Percentiles rank a stretch among this genome's conserved stretches.
Evolutionary conservation across 1,284 basidiomycete genomes (phyloP).

Genomic region (Leccinum subrobustum): DNA sequence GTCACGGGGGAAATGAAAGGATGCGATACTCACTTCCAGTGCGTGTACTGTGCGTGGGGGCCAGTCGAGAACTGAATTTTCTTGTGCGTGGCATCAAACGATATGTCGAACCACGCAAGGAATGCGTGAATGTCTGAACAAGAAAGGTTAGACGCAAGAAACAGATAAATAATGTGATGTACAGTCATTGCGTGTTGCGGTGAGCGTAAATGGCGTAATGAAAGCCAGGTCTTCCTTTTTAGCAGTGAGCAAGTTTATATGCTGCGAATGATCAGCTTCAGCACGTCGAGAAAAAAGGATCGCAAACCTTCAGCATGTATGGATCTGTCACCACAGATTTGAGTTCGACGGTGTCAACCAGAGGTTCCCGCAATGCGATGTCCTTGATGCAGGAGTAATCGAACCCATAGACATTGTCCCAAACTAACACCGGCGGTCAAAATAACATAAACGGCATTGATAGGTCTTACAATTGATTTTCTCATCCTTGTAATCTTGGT

Average conservation of each 20-base stretch:
- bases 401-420: slow-evolving; percentile 99
- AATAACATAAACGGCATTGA: slow-evolving; percentile 1
- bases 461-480: slow-evolving; percentile 87
- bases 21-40: slow-evolving; percentile 81
- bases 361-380: slow-evolving; percentile 93
- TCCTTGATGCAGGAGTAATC: slow-evolving; percentile 99
- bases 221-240: slow-evolving; percentile 97
- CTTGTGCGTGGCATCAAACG: slow-evolving; percentile 96
- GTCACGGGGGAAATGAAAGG: neutral
- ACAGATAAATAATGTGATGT: slow-evolving; percentile 31
- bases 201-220: slow-evolving; percentile 77
- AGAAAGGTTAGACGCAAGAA: slow-evolving; percentile 8
- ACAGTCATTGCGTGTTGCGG: slow-evolving; percentile 92
- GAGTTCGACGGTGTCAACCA: slow-evolving; percentile 97
- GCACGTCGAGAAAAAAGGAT: neutral
- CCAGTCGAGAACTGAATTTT: slow-evolving; percentile 94
- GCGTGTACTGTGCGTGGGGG: slow-evolving; percentile 94
- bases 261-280: slow-evolving; percentile 41
- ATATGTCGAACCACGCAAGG: slow-evolving; percentile 99
- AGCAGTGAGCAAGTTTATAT: slow-evolving; percentile 89
- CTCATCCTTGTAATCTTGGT: slow-evolving; percentile 99
- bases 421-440: slow-evolving; percentile 59
- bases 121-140: slow-evolving; percentile 91
- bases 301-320: slow-evolving; percentile 74
- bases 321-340: slow-evolving; percentile 92